Conservation (phyloP, 1,139 yeast species). For the Hansenula anomala region DNA sequence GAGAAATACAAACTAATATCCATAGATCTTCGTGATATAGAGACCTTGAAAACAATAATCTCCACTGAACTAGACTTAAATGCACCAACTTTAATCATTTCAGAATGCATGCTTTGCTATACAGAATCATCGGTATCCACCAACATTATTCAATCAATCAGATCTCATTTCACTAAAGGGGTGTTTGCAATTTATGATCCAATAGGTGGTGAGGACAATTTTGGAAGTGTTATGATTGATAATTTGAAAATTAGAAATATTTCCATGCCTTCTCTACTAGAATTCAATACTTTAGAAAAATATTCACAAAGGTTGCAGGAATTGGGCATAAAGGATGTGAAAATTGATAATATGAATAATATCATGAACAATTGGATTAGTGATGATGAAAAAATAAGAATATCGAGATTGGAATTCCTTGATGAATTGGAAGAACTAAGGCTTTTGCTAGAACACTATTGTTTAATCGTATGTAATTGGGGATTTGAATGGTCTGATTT, state of each 20-base stretch:
- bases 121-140: constrained; percentile 55
- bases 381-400: constrained; percentile 42
- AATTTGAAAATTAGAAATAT: constrained; percentile 62
- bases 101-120: constrained; percentile 92
- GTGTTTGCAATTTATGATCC: constrained; percentile 78
- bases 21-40: constrained; percentile 23
- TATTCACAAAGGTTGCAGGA: constrained; percentile 37
- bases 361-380: constrained; percentile 57
- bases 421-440: constrained; percentile 89
- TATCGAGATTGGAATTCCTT: constrained; percentile 64
- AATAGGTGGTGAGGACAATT: constrained; percentile 67
- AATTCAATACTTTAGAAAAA: constrained; percentile 41
- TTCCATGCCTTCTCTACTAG: constrained; percentile 57
- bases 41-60: constrained; percentile 15
- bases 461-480: constrained; percentile 38
- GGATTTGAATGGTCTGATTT: constrained; percentile 13
- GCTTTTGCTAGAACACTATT: constrained; percentile 73
- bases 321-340: constrained; percentile 20
- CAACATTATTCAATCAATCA: constrained; percentile 35
- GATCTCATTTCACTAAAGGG: constrained; percentile 23
- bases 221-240: constrained; percentile 78
- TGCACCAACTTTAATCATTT: constrained; percentile 66
- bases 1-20: constrained; percentile 22
- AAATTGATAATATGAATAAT: constrained; percentile 53
- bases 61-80: constrained; percentile 28